These are phyloP conservation scores for Fraxinus pennsylvanica DNA, from an alignment of 257 asterid genomes.

Conservation along the genomic window DNA sequence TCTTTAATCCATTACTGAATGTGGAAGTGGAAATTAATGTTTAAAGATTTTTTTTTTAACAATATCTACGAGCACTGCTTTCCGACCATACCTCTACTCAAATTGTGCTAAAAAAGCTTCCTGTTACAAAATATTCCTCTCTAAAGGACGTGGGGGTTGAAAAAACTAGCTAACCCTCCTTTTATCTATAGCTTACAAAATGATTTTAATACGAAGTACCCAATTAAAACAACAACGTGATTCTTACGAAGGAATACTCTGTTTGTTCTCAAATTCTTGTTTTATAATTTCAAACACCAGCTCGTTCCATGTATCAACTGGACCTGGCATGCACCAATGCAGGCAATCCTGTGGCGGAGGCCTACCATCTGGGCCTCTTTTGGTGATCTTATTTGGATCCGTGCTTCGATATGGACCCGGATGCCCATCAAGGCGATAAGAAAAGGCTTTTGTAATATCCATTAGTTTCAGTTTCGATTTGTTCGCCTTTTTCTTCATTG, in stretches of 20 bases:
- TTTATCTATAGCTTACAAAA: constrained; percentile 24
- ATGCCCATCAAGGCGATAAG: constrained; percentile 89
- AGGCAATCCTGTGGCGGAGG: constrained; percentile 99
- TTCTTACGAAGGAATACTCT: constrained; percentile 27
- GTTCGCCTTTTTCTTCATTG: constrained; percentile 60
- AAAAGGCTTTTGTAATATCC: constrained; percentile 78
- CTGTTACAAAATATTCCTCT: constrained; percentile 25
- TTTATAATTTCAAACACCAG: constrained; percentile 64
- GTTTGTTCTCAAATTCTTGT: constrained; percentile 47
- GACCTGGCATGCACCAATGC: constrained; percentile 99
- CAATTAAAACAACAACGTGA: background rate
- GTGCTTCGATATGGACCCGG: constrained; percentile 91
- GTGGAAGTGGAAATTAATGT: no score
- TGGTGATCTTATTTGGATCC: constrained; percentile 84
- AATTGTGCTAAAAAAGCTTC: constrained; percentile 32
- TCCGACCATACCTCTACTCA: constrained; percentile 34
- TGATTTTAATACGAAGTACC: constrained; percentile 5
- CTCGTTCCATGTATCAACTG: constrained; percentile 98
- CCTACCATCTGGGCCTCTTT: constrained; percentile 79
- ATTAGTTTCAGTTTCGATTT: constrained; percentile 62
- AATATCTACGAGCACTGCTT: constrained; percentile 31
- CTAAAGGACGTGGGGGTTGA: constrained; percentile 12
- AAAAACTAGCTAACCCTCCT: constrained; percentile 24
- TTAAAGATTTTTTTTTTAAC: no score
- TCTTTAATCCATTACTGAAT: no score